Base-by-base conservation (phyloP, 2,329 filamentous ascomycete species). In the Aspergillus sp. region DNA sequence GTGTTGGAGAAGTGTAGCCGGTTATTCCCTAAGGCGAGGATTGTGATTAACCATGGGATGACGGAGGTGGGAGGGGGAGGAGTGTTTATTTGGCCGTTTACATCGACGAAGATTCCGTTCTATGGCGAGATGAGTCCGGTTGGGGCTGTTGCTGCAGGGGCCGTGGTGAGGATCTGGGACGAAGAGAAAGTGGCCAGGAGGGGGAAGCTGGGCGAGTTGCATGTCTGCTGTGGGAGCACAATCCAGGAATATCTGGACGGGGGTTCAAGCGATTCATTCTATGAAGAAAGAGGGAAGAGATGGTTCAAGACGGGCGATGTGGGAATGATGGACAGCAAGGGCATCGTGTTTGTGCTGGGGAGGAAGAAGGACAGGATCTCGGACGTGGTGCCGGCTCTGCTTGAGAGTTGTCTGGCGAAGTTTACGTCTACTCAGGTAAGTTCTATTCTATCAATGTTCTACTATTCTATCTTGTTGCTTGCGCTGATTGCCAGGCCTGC, bases 251-350 rank as follows among this genome's bases (percentile, higher is more conserved):
- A 52, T 44, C 39, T 44, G 22, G 39, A 22, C 13, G 39, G 50
- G 11, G 39, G 37, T 17, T 42, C 50, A 4, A 22, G 7, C 19
- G 22, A 52, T 9, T 52, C 50, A 5, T 52, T 52, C 17, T 44
- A 52, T 22, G 37, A 52, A 3, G 50, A 44, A 9, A 11, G 8
- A 8, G 9, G 40, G 20, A 17, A 22, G 39, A 30, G 24, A 5
- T 52, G 50, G 50, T 52, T 52, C 7, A 52, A 42, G 4, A 52
- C 50, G 15, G 39, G 50, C 2, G 50, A 52, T 44, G 39, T 45
- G 37, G 50, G 34, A 17, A 44, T 52, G 39, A 52, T 52, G 37
- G 39, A 52, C 30, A 30, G 27, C 9, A 4, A 52, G 8, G 50
- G 50, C 8, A 11, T 45, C 6, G 37, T 52, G 9, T 52, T 44